Conservation (phyloP, 1,284 basidiomycete genomes). For the Cutaneotrichosporon sp. region DNA sequence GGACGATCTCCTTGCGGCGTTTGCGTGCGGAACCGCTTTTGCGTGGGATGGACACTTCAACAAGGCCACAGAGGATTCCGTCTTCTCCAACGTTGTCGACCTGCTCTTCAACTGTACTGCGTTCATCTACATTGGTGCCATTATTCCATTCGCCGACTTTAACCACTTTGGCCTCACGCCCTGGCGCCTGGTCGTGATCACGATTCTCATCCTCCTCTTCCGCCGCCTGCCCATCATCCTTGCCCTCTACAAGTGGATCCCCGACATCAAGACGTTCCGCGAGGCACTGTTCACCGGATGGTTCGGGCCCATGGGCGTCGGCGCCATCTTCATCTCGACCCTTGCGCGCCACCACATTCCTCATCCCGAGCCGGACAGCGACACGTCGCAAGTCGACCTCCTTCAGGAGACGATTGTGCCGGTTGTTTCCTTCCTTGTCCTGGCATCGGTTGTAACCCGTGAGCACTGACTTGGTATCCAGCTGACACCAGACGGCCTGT, state of each 20-base stretch:
- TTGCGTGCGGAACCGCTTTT: slow-evolving; percentile 92
- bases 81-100: slow-evolving; percentile 96
- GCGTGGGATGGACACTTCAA: slow-evolving; percentile 93
- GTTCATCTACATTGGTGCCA: slow-evolving; percentile 90
- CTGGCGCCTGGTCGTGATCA: slow-evolving; percentile 79
- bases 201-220: slow-evolving; percentile 72
- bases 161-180: slow-evolving; percentile 65
- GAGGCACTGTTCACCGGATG: slow-evolving; percentile 80
- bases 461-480: background rate
- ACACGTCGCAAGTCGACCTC: slow-evolving; percentile 62
- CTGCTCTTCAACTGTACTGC: slow-evolving; percentile 78
- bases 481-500: slow-evolving; percentile 73
- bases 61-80: slow-evolving; percentile 88
- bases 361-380: slow-evolving; percentile 55
- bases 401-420: slow-evolving; percentile 78
- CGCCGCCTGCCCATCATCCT: slow-evolving; percentile 81
- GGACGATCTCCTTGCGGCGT: slow-evolving; percentile 90
- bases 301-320: slow-evolving; percentile 84
- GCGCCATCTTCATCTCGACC: slow-evolving; percentile 86
- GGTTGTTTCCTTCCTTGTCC: slow-evolving; percentile 85
- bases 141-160: slow-evolving; percentile 86
- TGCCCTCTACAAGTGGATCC: slow-evolving; percentile 80
- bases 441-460: slow-evolving; percentile 75
- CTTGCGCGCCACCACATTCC: slow-evolving; percentile 72
- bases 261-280: slow-evolving; percentile 85